Conservation (phyloP, 2,329 filamentous ascomycete genomes). For the Talaromyces sp. region DNA sequence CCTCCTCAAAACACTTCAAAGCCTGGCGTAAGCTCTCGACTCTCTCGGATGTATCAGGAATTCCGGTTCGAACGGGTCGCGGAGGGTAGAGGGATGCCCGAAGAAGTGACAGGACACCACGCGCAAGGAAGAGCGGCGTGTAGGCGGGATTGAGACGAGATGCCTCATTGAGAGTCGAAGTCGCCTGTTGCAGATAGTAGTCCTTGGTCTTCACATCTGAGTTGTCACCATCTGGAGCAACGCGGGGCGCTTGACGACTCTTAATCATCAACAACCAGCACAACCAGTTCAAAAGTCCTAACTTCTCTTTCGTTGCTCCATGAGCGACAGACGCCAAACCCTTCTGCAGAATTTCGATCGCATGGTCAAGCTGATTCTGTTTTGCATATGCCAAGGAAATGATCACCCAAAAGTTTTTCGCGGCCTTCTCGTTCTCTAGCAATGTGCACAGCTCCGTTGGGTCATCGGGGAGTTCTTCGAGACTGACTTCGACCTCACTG, state of each 20-base stretch:
- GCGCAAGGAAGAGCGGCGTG: constrained; percentile 83
- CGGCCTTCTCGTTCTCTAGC: constrained; percentile 88
- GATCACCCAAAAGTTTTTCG: constrained; percentile 95
- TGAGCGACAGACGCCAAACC: constrained; percentile 69
- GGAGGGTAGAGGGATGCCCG: constrained; percentile 80
- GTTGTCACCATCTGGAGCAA: constrained; percentile 61
- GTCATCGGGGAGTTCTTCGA: constrained; percentile 87
- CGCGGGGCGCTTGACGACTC: constrained; percentile 72
- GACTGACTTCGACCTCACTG: constrained; percentile 81
- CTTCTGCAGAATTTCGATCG: constrained; percentile 66
- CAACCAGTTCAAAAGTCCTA: constrained; percentile 77
- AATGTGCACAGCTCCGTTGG: constrained; percentile 92
- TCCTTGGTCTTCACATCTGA: constrained; percentile 87
- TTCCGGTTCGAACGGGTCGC: constrained; percentile 60
- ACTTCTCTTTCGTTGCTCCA: constrained; percentile 72
- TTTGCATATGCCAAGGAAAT: constrained; percentile 96
- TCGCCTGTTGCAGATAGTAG: constrained; percentile 85
- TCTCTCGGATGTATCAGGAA: constrained; percentile 65
- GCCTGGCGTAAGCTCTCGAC: constrained; percentile 79
- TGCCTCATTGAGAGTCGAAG: constrained; percentile 89
- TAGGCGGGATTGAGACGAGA: constrained; percentile 89
- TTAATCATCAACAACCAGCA: constrained; percentile 92
- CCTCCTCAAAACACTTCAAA: constrained; percentile 91
- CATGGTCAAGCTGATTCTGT: constrained; percentile 86
- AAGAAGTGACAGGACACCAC: constrained; percentile 83